phyloP scores from a whole-genome alignment of 2,329 filamentous ascomycete genomes.

The Nannizzia gypsea region DNA sequence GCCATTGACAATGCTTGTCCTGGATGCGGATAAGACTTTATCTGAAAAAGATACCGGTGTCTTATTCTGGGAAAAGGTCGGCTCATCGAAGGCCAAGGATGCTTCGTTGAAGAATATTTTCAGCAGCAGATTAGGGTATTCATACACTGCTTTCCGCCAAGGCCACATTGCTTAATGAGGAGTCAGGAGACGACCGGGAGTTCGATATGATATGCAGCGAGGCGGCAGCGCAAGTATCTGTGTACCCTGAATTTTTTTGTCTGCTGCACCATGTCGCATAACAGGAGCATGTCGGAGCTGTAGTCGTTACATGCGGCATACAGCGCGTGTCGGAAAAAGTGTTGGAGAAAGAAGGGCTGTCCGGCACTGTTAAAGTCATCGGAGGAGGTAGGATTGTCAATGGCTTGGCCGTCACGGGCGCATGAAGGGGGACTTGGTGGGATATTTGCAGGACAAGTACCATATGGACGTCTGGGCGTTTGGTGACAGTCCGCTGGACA shows the following conservation, averaged over 20 bases:
- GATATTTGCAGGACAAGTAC: conserved; percentile 26
- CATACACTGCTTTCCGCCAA: conserved; percentile 46
- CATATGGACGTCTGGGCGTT: conserved; percentile 42
- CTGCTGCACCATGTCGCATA: conserved; percentile 30
- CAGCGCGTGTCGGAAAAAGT: conserved; percentile 45
- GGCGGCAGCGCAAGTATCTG: conserved; percentile 31
- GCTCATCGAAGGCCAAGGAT: conserved; percentile 6
- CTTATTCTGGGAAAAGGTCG: conserved; percentile 38
- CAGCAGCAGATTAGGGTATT: conserved; percentile 37
- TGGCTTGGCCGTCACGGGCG: conserved; percentile 40
- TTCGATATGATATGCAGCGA: conserved; percentile 38
- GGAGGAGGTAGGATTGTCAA: conserved; percentile 40
- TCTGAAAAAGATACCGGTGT: conserved; percentile 38
- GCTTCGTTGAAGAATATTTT: conserved; percentile 37
- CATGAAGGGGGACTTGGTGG: conserved; percentile 42
- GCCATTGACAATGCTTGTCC: conserved; percentile 39
- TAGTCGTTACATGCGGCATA: conserved; percentile 47
- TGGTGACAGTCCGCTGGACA: conserved; percentile 49
- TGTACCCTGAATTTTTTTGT: conserved; percentile 39
- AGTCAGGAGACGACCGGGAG: conserved; percentile 23
- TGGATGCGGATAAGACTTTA: conserved; percentile 51
- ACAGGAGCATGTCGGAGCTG: conserved; percentile 30
- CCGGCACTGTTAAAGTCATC: conserved; percentile 38
- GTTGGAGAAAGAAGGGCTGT: conserved; percentile 34
- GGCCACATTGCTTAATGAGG: conserved; percentile 43